These are phyloP conservation scores for Trichosporon coremiiforme DNA, from an alignment of 1,284 basidiomycete species.

Conservation along the genomic window DNA sequence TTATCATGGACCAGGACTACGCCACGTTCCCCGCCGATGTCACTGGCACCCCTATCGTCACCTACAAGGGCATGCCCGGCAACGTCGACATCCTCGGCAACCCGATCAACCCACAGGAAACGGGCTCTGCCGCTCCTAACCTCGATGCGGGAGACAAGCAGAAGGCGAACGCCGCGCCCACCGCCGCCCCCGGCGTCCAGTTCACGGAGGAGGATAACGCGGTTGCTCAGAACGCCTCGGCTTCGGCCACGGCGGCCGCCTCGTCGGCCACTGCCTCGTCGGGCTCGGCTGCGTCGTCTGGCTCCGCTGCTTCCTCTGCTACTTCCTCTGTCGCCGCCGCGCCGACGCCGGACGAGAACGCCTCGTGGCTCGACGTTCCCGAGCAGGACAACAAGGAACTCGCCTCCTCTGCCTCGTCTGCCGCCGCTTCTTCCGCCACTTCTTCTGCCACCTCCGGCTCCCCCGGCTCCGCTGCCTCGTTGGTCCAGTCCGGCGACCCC, in stretches of 20 bases:
- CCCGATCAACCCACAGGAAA: background rate
- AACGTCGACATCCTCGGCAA: background rate
- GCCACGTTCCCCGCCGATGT: constrained; percentile 8
- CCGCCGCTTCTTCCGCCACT: too few species aligned
- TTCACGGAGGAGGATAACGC: background rate
- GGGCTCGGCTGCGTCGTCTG: too few species aligned
- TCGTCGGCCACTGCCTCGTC: background rate
- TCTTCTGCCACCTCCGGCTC: background rate
- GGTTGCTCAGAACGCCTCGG: background rate
- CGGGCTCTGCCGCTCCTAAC: background rate
- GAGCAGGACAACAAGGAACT: background rate
- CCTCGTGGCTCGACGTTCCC: background rate
- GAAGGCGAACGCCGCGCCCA: constrained; percentile 6
- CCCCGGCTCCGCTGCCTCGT: background rate
- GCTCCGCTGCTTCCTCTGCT: background rate
- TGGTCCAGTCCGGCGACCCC: background rate
- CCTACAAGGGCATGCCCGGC: constrained; percentile 10
- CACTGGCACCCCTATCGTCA: background rate
- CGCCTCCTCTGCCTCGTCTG: too few species aligned
- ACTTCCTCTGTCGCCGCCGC: background rate
- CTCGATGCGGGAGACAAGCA: constrained; percentile 3
- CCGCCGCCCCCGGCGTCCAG: background rate
- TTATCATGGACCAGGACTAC: background rate
- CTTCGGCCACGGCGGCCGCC: background rate
- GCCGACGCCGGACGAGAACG: background rate